These are phyloP conservation scores for Biscogniauxia mediterranea DNA, from an alignment of 2,329 filamentous ascomycete species.

Conservation along the genomic window DNA sequence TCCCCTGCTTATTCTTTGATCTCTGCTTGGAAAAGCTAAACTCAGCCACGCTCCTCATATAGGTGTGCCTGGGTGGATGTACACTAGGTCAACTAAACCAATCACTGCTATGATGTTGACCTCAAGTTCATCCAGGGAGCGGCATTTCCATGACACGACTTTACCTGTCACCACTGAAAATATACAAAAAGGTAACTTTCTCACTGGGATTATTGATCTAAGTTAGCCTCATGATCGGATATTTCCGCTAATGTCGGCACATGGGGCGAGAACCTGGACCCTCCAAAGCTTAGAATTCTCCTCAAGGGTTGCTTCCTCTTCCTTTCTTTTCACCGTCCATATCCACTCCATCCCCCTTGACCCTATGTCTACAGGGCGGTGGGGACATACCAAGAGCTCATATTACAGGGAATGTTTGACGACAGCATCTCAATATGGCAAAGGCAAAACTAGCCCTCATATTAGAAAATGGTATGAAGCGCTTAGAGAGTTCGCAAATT, in stretches of 20 bases:
- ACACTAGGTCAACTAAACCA: background rate
- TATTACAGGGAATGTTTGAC: background rate
- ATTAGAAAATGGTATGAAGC: background rate
- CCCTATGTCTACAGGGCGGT: background rate
- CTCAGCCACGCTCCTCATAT: background rate
- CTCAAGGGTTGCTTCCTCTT: background rate
- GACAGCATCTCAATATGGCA: background rate
- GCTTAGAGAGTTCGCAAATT: background rate
- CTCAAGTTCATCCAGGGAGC: background rate
- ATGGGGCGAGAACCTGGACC: background rate
- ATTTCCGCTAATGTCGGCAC: background rate
- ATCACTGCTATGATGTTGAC: background rate
- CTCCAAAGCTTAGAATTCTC: background rate
- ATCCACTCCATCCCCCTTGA: background rate
- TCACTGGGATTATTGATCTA: background rate
- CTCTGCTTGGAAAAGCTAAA: background rate
- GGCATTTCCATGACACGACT: background rate
- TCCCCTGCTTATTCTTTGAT: too few relatives aligned
- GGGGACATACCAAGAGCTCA: background rate
- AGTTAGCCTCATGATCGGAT: background rate
- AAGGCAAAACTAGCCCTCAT: background rate
- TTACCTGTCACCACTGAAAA: background rate
- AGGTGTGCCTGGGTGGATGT: background rate
- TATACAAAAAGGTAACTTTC: background rate
- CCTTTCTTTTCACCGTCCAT: background rate